These are phyloP conservation scores for Phanerochaete carnosa DNA, from an alignment of 768 basidiomycete species.

Conservation along the genomic window DNA sequence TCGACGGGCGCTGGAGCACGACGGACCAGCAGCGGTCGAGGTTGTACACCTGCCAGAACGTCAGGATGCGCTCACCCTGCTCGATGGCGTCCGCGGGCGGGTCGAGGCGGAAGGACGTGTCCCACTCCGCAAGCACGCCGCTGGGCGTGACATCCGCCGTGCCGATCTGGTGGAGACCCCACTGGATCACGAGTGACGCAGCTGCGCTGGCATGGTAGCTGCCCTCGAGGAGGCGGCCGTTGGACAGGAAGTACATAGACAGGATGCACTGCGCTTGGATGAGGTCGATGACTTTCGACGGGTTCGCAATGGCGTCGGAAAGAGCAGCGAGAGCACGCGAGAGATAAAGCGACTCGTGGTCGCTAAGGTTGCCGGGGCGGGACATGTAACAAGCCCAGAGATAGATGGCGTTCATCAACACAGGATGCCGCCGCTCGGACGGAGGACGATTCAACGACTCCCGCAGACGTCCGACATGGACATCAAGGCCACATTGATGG, in stretches of 20 bases:
- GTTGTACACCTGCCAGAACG: slow-evolving; percentile 84
- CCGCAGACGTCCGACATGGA: slow-evolving; percentile 63
- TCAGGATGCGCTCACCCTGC: slow-evolving; percentile 67
- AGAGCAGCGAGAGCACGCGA: slow-evolving; percentile 58
- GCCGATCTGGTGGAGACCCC: slow-evolving; percentile 54
- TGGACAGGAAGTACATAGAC: slow-evolving; percentile 72
- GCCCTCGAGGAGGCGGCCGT: slow-evolving; percentile 75
- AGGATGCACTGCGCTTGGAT: slow-evolving; percentile 76
- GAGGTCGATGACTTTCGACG: slow-evolving; percentile 59
- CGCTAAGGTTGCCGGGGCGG: slow-evolving; percentile 62
- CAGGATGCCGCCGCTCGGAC: slow-evolving; percentile 68
- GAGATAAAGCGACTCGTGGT: slow-evolving; percentile 74
- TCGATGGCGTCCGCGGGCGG: slow-evolving; percentile 57
- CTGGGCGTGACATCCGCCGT: slow-evolving; percentile 30
- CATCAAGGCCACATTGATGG: slow-evolving; percentile 69
- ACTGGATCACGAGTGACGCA: slow-evolving; percentile 69
- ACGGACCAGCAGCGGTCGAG: slow-evolving; percentile 82
- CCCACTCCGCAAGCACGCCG: slow-evolving; percentile 27
- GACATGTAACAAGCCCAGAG: slow-evolving; percentile 84
- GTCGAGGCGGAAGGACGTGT: slow-evolving; percentile 46
- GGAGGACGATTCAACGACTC: slow-evolving; percentile 53
- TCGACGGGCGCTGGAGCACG: slow-evolving; percentile 60
- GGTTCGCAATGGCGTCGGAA: slow-evolving; percentile 56
- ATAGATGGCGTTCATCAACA: slow-evolving; percentile 76
- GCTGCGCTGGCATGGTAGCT: slow-evolving; percentile 76